Evolutionary conservation across 768 basidiomycete species (phyloP).

Genomic region (Chalciporus piperatus): DNA sequence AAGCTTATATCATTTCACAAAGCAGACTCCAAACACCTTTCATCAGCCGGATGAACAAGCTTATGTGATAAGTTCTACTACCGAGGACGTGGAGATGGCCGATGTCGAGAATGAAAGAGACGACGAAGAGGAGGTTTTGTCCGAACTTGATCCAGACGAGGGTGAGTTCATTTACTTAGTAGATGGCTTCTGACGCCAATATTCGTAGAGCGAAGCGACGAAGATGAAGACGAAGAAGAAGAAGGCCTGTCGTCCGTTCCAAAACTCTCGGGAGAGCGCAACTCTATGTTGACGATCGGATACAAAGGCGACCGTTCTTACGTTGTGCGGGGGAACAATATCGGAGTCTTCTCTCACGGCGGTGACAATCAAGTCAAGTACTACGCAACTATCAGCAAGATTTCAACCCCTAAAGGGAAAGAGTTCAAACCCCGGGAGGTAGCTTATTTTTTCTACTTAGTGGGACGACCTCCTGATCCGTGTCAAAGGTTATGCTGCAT

Average conservation of each 20-base stretch:
- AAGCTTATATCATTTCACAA: slow-evolving; percentile 5
- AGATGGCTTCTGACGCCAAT: background rate
- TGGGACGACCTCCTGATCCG: slow-evolving; percentile 5
- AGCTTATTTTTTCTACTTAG: slow-evolving; percentile 16
- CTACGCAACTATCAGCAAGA: slow-evolving; percentile 80
- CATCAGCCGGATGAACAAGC: slow-evolving; percentile 76
- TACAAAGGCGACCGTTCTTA: slow-evolving; percentile 95
- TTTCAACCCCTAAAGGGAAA: slow-evolving; percentile 77
- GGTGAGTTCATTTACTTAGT: slow-evolving; percentile 37
- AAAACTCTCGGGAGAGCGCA: slow-evolving; percentile 58
- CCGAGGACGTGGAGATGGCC: slow-evolving; percentile 87
- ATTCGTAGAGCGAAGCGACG: slow-evolving; percentile 45
- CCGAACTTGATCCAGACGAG: slow-evolving; percentile 62
- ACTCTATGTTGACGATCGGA: slow-evolving; percentile 89
- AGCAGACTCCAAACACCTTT: background rate
- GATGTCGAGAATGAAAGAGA: slow-evolving; percentile 72
- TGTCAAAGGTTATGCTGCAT: slow-evolving; percentile 84
- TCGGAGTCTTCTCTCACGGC: slow-evolving; percentile 84
- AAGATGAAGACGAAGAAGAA: slow-evolving; percentile 39
- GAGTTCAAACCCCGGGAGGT: slow-evolving; percentile 86
- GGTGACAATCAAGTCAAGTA: slow-evolving; percentile 75
- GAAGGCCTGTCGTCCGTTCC: slow-evolving; percentile 42
- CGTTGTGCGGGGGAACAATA: slow-evolving; percentile 87
- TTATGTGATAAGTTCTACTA: slow-evolving; percentile 73
- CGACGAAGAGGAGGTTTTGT: slow-evolving; percentile 74